phyloP scores from a whole-genome alignment of 139 green algal species.

The Coelastrella sp. region DNA sequence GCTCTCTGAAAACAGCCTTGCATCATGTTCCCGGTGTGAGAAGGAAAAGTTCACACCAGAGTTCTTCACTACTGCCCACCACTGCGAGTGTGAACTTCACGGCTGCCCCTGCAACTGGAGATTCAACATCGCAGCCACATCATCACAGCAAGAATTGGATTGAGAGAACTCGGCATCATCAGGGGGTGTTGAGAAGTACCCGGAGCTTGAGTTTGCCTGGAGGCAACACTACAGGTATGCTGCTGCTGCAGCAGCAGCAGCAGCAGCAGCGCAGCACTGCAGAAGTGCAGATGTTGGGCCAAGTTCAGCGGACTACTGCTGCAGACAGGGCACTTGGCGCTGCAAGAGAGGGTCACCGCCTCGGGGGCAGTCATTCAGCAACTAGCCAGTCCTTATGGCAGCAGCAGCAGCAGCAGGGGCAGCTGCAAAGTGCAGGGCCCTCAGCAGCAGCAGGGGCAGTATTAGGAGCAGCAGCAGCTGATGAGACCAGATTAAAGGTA shows the following conservation, averaged over 20 bases:
- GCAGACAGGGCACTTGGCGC: constrained; percentile 26
- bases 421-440: not conserved
- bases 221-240: not conserved
- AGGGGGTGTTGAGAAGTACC: too few relatives aligned
- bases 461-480: not conserved
- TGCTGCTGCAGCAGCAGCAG: not conserved
- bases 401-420: not conserved
- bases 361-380: not conserved
- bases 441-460: not conserved
- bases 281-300: not conserved
- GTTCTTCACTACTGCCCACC: not conserved
- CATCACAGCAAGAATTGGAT: too few relatives aligned
- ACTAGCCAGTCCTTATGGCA: not conserved
- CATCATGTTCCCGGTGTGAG: not conserved
- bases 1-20: not conserved
- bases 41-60: not conserved
- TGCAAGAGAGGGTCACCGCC: not conserved
- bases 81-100: not conserved
- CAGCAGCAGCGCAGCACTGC: not conserved
- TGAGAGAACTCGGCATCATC: too few relatives aligned
- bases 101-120: not conserved
- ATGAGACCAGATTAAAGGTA: too few relatives aligned
- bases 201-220: too few relatives aligned
- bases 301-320: constrained; percentile 21
- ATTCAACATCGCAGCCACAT: not conserved